Conservation (phyloP, 495 filamentous ascomycete genomes). For the Tuber melanosporum region DNA sequence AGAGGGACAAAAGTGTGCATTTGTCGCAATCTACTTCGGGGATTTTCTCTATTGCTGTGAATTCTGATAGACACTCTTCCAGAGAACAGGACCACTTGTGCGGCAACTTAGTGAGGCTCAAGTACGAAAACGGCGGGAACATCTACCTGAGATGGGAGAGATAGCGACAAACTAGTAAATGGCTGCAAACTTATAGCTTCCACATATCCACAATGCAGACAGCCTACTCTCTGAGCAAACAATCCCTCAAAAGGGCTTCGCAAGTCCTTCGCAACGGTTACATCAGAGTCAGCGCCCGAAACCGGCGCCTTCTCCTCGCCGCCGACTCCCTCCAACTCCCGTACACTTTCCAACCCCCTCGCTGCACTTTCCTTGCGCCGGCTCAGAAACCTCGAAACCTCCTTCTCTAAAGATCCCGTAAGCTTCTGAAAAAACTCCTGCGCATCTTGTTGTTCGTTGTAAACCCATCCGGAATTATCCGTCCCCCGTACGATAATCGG, state of each 20-base stretch:
- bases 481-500: slow-evolving; percentile 29
- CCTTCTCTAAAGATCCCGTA: slow-evolving; percentile 77
- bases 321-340: slow-evolving; percentile 24
- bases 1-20: slow-evolving; percentile 64
- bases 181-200: slow-evolving; percentile 81
- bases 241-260: slow-evolving; percentile 78
- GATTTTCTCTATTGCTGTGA: slow-evolving; percentile 75
- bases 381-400: slow-evolving; percentile 50
- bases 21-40: slow-evolving; percentile 84
- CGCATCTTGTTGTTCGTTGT: slow-evolving; percentile 80
- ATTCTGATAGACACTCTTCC: slow-evolving; percentile 72
- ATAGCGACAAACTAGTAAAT: slow-evolving; percentile 90
- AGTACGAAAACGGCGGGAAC: slow-evolving; percentile 4
- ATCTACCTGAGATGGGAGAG: slow-evolving; percentile 46
- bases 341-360: slow-evolving; percentile 26
- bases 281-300: neutral
- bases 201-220: slow-evolving; percentile 75
- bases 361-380: slow-evolving; percentile 5
- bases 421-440: slow-evolving; percentile 96
- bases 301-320: slow-evolving; percentile 36
- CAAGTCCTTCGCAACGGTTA: slow-evolving; percentile 21
- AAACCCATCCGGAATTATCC: slow-evolving; percentile 32
- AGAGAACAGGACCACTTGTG: slow-evolving; percentile 44
- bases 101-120: slow-evolving; percentile 50
- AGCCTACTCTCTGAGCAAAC: slow-evolving; percentile 82